Evolutionary conservation across 805 yeast species (phyloP).

Genomic region (Wickerhamomyces chaumierensis): DNA sequence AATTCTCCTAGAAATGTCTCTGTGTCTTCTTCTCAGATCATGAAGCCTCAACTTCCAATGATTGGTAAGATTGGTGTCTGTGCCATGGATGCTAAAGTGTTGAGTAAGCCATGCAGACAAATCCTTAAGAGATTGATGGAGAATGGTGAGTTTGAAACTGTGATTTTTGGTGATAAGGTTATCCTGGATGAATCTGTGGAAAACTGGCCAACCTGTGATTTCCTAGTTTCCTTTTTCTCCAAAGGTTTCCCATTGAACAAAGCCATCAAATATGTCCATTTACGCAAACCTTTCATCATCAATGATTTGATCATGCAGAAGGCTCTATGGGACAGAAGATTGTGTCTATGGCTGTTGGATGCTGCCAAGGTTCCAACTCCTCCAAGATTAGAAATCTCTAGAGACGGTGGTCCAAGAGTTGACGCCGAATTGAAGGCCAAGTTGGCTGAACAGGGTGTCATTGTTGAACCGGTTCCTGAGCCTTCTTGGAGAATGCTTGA

Average conservation of each 20-base stretch:
- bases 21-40: not conserved
- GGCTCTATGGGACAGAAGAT: slow-evolving; percentile 93
- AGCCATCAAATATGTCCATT: slow-evolving; percentile 81
- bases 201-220: slow-evolving; percentile 99
- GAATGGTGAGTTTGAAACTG: slow-evolving; percentile 92
- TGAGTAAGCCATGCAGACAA: slow-evolving; percentile 90
- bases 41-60: slow-evolving; percentile 41
- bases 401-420: slow-evolving; percentile 94
- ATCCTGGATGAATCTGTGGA: slow-evolving; percentile 87
- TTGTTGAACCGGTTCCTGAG: slow-evolving; percentile 34
- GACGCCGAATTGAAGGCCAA: slow-evolving; percentile 55
- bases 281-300: slow-evolving; percentile 80
- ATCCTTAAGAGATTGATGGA: slow-evolving; percentile 81
- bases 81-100: slow-evolving; percentile 96
- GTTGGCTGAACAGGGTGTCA: slow-evolving; percentile 51
- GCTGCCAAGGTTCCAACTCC: slow-evolving; percentile 88
- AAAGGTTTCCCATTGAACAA: slow-evolving; percentile 93
- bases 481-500: slow-evolving; percentile 83
- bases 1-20: slow-evolving; percentile 7
- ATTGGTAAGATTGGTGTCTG: slow-evolving; percentile 96
- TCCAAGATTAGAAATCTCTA: slow-evolving; percentile 70
- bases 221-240: slow-evolving; percentile 86
- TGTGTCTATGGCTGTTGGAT: slow-evolving; percentile 70
- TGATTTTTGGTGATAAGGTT: slow-evolving; percentile 94
- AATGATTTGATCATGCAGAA: slow-evolving; percentile 89